These are phyloP conservation scores for Oropetium thomaeum DNA, from an alignment of 176 grass and related monocot genomes.

Conservation along the genomic window DNA sequence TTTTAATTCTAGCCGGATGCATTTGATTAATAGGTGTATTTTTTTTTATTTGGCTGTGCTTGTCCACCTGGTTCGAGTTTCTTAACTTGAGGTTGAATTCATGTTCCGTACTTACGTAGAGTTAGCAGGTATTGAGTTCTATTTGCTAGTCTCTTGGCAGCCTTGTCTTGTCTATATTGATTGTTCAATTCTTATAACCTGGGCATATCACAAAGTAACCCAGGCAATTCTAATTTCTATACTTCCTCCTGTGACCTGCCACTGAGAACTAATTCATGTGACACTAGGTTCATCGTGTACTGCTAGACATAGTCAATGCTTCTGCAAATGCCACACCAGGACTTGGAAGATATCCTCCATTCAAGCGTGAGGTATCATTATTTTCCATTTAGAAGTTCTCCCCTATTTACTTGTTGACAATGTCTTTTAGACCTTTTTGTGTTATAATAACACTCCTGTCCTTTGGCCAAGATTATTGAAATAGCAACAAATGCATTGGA, in stretches of 20 bases:
- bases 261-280: slow-evolving; percentile 24
- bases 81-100: slow-evolving; percentile 6
- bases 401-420: neutral
- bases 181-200: neutral
- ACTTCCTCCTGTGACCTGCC: slow-evolving; percentile 9
- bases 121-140: neutral
- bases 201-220: neutral
- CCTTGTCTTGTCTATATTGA: slow-evolving; percentile 1
- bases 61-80: slow-evolving; percentile 4
- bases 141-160: slow-evolving; percentile 10
- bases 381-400: slow-evolving; percentile 10
- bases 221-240: neutral
- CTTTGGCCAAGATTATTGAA: slow-evolving; percentile 62
- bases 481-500: slow-evolving; percentile 86
- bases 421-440: slow-evolving; percentile 29
- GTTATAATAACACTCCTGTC: slow-evolving; percentile 16
- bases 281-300: slow-evolving; percentile 81
- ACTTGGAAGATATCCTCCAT: slow-evolving; percentile 91
- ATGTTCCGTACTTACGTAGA: neutral
- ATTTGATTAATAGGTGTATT: neutral
- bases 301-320: slow-evolving; percentile 88
- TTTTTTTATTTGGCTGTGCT: neutral
- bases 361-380: slow-evolving; percentile 83
- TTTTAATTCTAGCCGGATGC: neutral
- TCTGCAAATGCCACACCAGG: slow-evolving; percentile 86